Conservation (phyloP, 176 grass and related monocot genomes). For the Eragrostis curvula region DNA sequence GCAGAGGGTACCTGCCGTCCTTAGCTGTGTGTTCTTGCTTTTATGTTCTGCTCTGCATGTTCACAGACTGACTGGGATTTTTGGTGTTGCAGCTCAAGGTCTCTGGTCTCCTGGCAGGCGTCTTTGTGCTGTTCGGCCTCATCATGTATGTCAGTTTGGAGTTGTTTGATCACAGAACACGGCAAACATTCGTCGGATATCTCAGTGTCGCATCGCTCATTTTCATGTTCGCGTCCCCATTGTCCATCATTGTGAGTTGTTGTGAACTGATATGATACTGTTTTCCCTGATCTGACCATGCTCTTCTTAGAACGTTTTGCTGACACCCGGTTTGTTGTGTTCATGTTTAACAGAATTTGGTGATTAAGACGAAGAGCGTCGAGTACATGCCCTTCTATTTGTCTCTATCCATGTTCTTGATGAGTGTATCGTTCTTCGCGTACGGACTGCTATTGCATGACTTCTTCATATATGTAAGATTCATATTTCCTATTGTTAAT, state of each 20-base stretch:
- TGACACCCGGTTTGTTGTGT: neutral
- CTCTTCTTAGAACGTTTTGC: neutral
- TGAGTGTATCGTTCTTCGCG: slow-evolving; percentile 85
- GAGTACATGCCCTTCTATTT: slow-evolving; percentile 99
- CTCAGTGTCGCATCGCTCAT: slow-evolving; percentile 89
- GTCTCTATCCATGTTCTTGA: slow-evolving; percentile 89
- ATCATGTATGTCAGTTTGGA: slow-evolving; percentile 68
- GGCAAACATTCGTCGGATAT: slow-evolving; percentile 77
- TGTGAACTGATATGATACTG: neutral
- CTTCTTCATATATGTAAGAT: slow-evolving; percentile 97
- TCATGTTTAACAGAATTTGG: slow-evolving; percentile 67
- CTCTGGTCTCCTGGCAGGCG: slow-evolving; percentile 55
- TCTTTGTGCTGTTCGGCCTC: slow-evolving; percentile 53
- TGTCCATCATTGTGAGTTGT: slow-evolving; percentile 81
- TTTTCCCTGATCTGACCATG: neutral
- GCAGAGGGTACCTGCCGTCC: slow-evolving; percentile 55
- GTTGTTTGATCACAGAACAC: slow-evolving; percentile 62
- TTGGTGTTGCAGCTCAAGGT: slow-evolving; percentile 71
- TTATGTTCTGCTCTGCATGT: neutral
- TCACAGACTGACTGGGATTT: neutral
- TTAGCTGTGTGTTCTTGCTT: neutral
- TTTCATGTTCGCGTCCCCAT: slow-evolving; percentile 93
- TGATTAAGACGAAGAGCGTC: slow-evolving; percentile 85
- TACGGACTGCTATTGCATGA: slow-evolving; percentile 80
- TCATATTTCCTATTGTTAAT: slow-evolving; percentile 1